Conservation (phyloP, 1,284 basidiomycete species). For the Sparassis latifolia region DNA sequence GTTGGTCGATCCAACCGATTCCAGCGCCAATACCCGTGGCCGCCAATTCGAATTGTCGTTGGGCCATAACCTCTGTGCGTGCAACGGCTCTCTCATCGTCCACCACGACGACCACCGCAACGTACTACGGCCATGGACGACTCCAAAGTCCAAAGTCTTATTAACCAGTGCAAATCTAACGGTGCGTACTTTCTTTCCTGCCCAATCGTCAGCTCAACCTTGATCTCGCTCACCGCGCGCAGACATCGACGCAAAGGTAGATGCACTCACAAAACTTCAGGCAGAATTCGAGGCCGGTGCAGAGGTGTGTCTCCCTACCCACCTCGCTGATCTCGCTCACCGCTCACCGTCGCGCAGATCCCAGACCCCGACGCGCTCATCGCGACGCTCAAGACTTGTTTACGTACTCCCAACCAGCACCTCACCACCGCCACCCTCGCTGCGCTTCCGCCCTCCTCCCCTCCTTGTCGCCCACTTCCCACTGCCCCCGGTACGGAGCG, state of each 20-base stretch:
- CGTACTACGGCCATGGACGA: constrained; percentile 31
- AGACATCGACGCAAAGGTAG: constrained; percentile 77
- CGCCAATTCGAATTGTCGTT: too few relatives aligned
- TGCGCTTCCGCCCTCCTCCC: constrained; percentile 57
- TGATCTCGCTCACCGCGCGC: too few relatives aligned
- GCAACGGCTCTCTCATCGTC: constrained; percentile 18
- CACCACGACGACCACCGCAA: constrained; percentile 17
- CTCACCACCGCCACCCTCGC: constrained; percentile 68
- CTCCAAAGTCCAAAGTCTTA: constrained; percentile 50
- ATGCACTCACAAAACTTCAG: constrained; percentile 72
- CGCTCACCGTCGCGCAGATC: constrained; percentile 37
- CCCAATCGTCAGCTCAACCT: too few relatives aligned
- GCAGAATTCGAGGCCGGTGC: constrained; percentile 60
- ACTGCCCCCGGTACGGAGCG: constrained; percentile 31
- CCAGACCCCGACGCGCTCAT: constrained; percentile 65
- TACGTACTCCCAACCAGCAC: constrained; percentile 78
- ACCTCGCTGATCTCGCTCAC: constrained; percentile 1
- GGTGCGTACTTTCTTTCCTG: constrained; percentile 35
- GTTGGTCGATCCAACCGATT: constrained; percentile 42
- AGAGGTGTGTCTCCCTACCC: constrained; percentile 41
- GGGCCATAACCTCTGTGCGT: constrained; percentile 41
- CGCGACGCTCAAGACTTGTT: constrained; percentile 61
- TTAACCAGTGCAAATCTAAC: constrained; percentile 63
- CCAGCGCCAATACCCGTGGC: too few relatives aligned
- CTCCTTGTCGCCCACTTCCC: constrained; percentile 38